Evolutionary conservation across 768 basidiomycete species (phyloP), one percentile per base, ranked within the genome.

Genomic region (Peribolospora baueri): DNA sequence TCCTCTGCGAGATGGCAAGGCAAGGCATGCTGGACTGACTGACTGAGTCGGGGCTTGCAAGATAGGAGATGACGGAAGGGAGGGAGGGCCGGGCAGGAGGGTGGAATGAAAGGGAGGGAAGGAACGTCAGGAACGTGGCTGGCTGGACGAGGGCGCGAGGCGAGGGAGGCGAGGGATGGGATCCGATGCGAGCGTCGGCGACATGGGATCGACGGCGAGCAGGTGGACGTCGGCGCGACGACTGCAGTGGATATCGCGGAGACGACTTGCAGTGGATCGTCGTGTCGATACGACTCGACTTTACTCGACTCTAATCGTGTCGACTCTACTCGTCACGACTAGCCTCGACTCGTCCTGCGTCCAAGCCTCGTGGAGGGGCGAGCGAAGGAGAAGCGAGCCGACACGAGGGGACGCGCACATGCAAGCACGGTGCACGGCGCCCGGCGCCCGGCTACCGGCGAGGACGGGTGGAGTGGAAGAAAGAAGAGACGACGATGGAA

Each of bases 1-100:
- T 84, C 80, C 3, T 76, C 75, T 51, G 80, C 76, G n/a, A 88
- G 71, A 58, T 83, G 80, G 60, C 84, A 79, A 57, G 76, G 73
- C 7, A 79, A 62, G 3, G 70, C 73, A 7, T 56, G 54, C 9
- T 55, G 55, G 25, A 42, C 9, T 7, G 61, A 58, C 52, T 59
- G 56, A 11, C 61, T 61, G 54, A 2, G 25, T 5, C 25, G 25
- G 25, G 25, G 25, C 25, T 25, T 1, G 7, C 3, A 42, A 4
- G 43, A 4, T 10, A 6, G 5, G 3, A 46, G 40, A 5, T 4
- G 42, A 39, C 7, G 42, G 6, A 1, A 9, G 47, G 41, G 40
- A 42, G 9, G 14, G 14, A 11, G 43, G 43, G 52, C 8, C 11
- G 37, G 25, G 25, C 25, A 25, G 14, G 40, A 41, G 39, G 38